Base-by-base conservation (phyloP, 352 stramenopile species). In the Pythium periplocum region DNA sequence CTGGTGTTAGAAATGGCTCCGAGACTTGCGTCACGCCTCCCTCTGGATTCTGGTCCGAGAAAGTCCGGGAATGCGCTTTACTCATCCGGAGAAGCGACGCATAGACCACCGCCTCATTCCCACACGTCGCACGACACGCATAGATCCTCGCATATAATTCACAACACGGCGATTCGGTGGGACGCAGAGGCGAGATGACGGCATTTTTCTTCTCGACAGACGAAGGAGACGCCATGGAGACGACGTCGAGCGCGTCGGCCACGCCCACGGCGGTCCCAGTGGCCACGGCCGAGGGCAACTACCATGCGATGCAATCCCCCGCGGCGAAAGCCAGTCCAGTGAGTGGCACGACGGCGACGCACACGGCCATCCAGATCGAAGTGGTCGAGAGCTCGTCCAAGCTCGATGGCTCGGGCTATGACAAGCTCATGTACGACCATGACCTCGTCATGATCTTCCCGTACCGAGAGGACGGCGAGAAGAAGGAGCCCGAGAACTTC, bases 371-470 rank as follows among this genome's bases (percentile, higher is more conserved):
- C 53, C 59, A 66, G 6, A 66, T 66, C 44, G 51, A 59, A 33
- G 36, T 56, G 39, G 2, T 43, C 8, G 43, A 64, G 40, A 40
- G 32, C 50, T 36, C 42, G 44, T n/a, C 42, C 51, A 59, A 55
- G 45, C 39, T 42, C 39, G 34, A 40, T 11, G 33, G 11, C 53
- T 34, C 34, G n/a, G 50, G 45, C 31, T 73, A 57, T 31, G 71
- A 79, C 35, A 83, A 79, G 60, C 71, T 65, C 52, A 44, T 90
- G 54, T 89, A 89, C 72, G 82, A 83, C 51, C 64, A 84, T 54
- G 82, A 92, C 57, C 62, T 93, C 46, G 82, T 93, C 51, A 81
- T 93, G 77, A 81, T 90, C 61, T 93, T 93, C 52, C 69, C 79
- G 9, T 68, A 69, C 4, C 79, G 78, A 42, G 57, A 82, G 31